phyloP scores from a whole-genome alignment of 2,329 filamentous ascomycete species.

The Neoarthrinium moseri region DNA sequence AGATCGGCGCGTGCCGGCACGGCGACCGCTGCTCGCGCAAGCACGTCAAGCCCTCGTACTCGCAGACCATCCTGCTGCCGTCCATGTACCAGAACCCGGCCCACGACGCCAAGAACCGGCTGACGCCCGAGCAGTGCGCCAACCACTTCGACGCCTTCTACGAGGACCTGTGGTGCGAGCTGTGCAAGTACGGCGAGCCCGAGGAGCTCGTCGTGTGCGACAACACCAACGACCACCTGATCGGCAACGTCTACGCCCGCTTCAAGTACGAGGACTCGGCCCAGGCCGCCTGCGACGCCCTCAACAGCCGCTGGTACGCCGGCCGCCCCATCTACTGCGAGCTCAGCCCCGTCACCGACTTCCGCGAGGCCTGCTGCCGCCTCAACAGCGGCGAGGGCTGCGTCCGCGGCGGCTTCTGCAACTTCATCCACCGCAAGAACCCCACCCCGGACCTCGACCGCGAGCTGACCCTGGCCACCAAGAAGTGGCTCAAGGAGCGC shows the following conservation, averaged over 20 bases:
- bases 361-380: conserved; percentile 94
- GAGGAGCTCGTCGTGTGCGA: conserved; percentile 98
- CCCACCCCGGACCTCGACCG: conserved; percentile 84
- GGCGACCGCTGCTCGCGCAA: conserved; percentile 97
- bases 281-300: conserved; percentile 87
- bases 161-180: conserved; percentile 99
- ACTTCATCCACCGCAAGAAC: conserved; percentile 98
- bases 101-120: conserved; percentile 94
- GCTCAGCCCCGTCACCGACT: conserved; percentile 93
- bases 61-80: conserved; percentile 94
- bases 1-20: conserved; percentile 98
- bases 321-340: conserved; percentile 98
- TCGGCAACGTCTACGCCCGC: conserved; percentile 97
- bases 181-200: conserved; percentile 97
- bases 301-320: conserved; percentile 96
- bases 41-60: conserved; percentile 98
- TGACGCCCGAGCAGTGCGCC: conserved; percentile 94
- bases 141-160: conserved; percentile 99
- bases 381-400: conserved; percentile 94
- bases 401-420: conserved; percentile 95
- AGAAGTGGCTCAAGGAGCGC: conserved; percentile 90
- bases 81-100: conserved; percentile 99
- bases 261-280: conserved; percentile 99
- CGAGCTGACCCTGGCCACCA: conserved; percentile 83
- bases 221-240: conserved; percentile 99